Evolutionary conservation across 1,139 yeast species (phyloP).

Genomic region (Pichia sp.): DNA sequence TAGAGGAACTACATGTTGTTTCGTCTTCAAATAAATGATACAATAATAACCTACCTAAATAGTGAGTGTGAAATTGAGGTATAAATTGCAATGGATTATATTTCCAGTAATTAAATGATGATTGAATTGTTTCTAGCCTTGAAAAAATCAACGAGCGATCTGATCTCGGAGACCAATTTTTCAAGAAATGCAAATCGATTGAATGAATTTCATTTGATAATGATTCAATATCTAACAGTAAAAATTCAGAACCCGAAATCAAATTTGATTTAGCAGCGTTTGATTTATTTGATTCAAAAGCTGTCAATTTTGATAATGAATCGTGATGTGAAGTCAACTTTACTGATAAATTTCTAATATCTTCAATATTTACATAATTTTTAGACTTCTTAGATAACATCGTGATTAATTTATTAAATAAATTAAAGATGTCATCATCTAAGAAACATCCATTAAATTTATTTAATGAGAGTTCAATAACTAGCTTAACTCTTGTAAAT

Average conservation of each 20-base stretch:
- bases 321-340: slow-evolving; percentile 26
- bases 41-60: slow-evolving; percentile 64
- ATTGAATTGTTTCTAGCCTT: slow-evolving; percentile 28
- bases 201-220: slow-evolving; percentile 51
- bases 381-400: slow-evolving; percentile 29
- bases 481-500: slow-evolving; percentile 39
- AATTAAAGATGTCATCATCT: slow-evolving; percentile 41
- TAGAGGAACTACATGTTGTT: slow-evolving; percentile 27
- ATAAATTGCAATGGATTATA: slow-evolving; percentile 64
- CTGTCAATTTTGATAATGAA: slow-evolving; percentile 27
- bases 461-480: slow-evolving; percentile 40
- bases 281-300: slow-evolving; percentile 11
- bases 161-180: slow-evolving; percentile 67
- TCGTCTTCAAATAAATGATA: slow-evolving; percentile 60
- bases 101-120: slow-evolving; percentile 33
- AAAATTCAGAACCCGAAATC: slow-evolving; percentile 31
- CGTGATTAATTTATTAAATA: slow-evolving; percentile 38
- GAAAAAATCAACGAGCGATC: slow-evolving; percentile 55
- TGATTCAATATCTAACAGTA: slow-evolving; percentile 43
- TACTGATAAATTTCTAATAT: not conserved
- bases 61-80: slow-evolving; percentile 62
- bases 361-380: not conserved
- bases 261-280: not conserved
- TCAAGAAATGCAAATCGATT: slow-evolving; percentile 51
- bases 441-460: slow-evolving; percentile 50